Conservation (phyloP, 179 eudicot genomes). For the Drosera spatulata region DNA sequence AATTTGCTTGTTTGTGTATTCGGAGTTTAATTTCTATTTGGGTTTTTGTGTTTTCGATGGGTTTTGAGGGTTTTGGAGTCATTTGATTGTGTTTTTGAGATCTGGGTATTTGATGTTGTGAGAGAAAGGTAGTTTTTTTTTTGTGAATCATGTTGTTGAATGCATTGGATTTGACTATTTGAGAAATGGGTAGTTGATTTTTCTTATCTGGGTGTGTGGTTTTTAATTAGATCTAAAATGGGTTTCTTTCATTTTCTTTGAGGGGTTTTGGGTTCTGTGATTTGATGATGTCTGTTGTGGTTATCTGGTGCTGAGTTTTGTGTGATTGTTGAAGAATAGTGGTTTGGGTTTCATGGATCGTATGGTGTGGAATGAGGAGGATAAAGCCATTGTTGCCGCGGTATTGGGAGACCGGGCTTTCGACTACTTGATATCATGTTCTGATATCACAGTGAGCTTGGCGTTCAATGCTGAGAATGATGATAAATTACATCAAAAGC, state of each 20-base stretch:
- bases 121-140: not conserved
- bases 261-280: conserved; percentile 23
- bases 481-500: conserved; percentile 61
- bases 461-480: conserved; percentile 44
- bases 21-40: not conserved
- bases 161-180: not conserved
- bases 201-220: not conserved
- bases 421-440: conserved; percentile 59
- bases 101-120: not conserved
- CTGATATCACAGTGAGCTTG: conserved; percentile 58
- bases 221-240: not conserved
- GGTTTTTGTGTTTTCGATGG: not conserved
- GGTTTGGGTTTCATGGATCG: conserved; percentile 30
- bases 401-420: conserved; percentile 75
- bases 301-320: conserved; percentile 13
- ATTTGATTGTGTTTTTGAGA: not conserved
- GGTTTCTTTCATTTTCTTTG: conserved; percentile 45
- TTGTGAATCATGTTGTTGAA: not conserved
- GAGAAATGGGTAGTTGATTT: not conserved
- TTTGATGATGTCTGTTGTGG: conserved; percentile 9
- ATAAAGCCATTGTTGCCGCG: conserved; percentile 54
- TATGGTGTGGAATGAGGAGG: conserved; percentile 47
- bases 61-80: not conserved
- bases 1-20: not conserved
- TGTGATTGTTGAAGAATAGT: conserved; percentile 16